Evolutionary conservation across 495 filamentous ascomycete species (phyloP).

Genomic region (Penicillium crystallinum): DNA sequence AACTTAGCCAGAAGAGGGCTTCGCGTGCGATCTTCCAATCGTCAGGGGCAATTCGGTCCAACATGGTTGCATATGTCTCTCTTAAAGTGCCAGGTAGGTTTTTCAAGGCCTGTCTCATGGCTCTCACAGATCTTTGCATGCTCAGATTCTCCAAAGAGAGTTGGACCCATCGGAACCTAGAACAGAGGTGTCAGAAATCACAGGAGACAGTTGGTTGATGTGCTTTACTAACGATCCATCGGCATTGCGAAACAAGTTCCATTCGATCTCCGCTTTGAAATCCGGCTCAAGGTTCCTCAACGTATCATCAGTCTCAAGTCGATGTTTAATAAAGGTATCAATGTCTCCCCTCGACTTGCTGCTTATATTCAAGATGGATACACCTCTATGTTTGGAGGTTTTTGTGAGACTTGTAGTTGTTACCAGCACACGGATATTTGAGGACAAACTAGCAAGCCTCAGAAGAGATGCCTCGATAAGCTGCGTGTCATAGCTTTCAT

Average conservation of each 20-base stretch:
- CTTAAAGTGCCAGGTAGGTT: constrained; percentile 17
- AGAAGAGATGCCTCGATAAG: constrained; percentile 11
- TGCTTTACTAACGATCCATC: constrained; percentile 19
- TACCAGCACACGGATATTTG: constrained; percentile 16
- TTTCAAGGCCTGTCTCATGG: constrained; percentile 14
- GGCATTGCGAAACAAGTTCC: constrained; percentile 7
- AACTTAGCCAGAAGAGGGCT: constrained; percentile 21
- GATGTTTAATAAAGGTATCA: constrained; percentile 12
- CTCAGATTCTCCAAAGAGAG: constrained; percentile 22
- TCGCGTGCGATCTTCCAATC: constrained; percentile 13
- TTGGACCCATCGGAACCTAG: constrained; percentile 21
- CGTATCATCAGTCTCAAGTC: constrained; percentile 6
- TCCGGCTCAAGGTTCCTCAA: constrained; percentile 4
- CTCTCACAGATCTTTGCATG: constrained; percentile 12
- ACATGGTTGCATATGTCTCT: constrained; percentile 16
- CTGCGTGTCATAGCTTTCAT: constrained; percentile 14
- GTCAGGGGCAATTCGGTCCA: constrained; percentile 11
- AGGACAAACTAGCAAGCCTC: constrained; percentile 5
- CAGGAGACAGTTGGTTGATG: background rate
- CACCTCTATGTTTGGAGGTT: background rate
- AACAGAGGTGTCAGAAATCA: background rate
- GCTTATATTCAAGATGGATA: constrained; percentile 10
- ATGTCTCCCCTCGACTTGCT: constrained; percentile 12
- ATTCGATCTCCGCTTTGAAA: constrained; percentile 13
- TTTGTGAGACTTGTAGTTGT: constrained; percentile 9